Evolutionary conservation across 139 green algal genomes (phyloP).

Genomic region (Nannochloris sp.): DNA sequence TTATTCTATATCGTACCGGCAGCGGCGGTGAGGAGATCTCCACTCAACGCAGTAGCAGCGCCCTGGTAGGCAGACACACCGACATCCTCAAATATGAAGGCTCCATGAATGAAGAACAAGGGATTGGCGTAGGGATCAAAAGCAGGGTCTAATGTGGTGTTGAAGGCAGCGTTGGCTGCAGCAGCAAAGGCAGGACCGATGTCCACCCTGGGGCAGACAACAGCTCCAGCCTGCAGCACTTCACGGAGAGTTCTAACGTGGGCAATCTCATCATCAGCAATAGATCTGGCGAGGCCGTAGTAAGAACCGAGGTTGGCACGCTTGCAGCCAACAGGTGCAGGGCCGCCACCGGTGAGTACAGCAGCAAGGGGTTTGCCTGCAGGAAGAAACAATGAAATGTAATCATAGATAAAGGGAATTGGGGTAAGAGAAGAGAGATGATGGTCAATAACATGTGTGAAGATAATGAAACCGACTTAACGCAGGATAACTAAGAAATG

Average conservation of each 20-base stretch:
- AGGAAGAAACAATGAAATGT: not conserved
- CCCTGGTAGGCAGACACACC: conserved; percentile 42
- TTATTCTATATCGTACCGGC: conserved; percentile 8
- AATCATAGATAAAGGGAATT: conserved; percentile 2
- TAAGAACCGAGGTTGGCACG: conserved; percentile 15
- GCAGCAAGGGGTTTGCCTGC: conserved; percentile 11
- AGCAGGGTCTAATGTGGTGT: conserved; percentile 22
- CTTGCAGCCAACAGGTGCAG: conserved; percentile 12
- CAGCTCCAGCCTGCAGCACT: not conserved
- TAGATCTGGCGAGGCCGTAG: conserved; percentile 10
- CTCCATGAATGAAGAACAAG: conserved; percentile 45
- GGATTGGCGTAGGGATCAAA: conserved; percentile 43
- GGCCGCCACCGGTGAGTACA: conserved; percentile 4
- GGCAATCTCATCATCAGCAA: conserved; percentile 35
- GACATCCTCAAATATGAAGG: conserved; percentile 58
- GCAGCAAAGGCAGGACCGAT: conserved; percentile 33
- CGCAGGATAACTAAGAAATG: not conserved
- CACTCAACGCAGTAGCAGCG: conserved; percentile 17
- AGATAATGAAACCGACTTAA: not conserved
- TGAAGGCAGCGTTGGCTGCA: conserved; percentile 30
- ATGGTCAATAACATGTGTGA: not conserved
- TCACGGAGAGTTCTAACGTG: conserved; percentile 18
- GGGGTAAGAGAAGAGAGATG: not conserved
- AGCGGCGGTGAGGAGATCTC: conserved; percentile 18
- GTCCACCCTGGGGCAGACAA: conserved; percentile 11